Evolutionary conservation across 345 rosid species (phyloP).

Genomic region (Barbarea vulgaris): DNA sequence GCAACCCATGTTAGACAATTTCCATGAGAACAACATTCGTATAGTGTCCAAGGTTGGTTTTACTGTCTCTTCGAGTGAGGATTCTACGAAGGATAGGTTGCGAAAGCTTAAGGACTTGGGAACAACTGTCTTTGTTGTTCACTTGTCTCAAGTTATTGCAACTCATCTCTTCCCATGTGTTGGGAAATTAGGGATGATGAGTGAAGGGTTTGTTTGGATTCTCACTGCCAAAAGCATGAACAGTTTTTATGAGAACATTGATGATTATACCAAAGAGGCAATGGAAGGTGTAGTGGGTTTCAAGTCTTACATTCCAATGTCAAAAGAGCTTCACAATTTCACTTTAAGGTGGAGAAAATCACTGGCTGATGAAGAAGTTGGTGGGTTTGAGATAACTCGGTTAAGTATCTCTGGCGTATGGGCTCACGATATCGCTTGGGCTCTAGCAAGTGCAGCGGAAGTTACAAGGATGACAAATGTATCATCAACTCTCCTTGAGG

Average conservation of each 20-base stretch:
- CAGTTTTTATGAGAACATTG: not conserved
- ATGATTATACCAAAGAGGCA: conserved; percentile 8
- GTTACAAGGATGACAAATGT: conserved; percentile 10
- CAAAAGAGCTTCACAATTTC: conserved; percentile 43
- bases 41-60: conserved; percentile 22
- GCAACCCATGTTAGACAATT: conserved; percentile 11
- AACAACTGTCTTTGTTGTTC: conserved; percentile 31
- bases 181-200: conserved; percentile 35
- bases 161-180: conserved; percentile 36
- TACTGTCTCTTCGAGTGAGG: conserved; percentile 18
- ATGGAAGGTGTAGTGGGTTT: conserved; percentile 53
- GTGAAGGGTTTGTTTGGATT: conserved; percentile 50
- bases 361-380: not conserved
- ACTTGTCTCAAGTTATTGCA: conserved; percentile 31
- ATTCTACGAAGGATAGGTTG: conserved; percentile 12
- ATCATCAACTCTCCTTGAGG: conserved; percentile 31
- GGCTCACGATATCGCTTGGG: conserved; percentile 44
- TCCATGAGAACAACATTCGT: conserved; percentile 10
- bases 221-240: conserved; percentile 29
- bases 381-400: not conserved
- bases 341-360: conserved; percentile 37
- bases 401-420: conserved; percentile 34
- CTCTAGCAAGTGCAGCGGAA: conserved; percentile 39
- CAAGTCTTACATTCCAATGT: conserved; percentile 38
- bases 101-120: conserved; percentile 15